These are phyloP conservation scores for Stipa capillata DNA, from an alignment of 176 grass and related monocot species.

Conservation along the genomic window DNA sequence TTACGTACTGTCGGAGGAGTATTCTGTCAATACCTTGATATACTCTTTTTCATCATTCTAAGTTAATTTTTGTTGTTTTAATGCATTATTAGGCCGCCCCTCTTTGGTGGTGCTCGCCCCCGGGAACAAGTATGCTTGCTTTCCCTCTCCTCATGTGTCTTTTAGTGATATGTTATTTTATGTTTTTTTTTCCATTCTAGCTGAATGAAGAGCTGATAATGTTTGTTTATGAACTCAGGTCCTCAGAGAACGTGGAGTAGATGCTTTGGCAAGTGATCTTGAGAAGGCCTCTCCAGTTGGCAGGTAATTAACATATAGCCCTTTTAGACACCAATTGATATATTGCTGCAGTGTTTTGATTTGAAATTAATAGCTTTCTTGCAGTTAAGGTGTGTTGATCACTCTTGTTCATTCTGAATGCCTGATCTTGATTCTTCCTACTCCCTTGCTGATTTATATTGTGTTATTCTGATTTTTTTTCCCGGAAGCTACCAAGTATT, in stretches of 20 bases:
- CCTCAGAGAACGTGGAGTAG: slow-evolving; percentile 89
- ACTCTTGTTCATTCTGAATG: slow-evolving; percentile 1
- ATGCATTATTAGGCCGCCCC: slow-evolving; percentile 46
- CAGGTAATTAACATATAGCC: slow-evolving; percentile 38
- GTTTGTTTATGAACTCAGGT: slow-evolving; percentile 44
- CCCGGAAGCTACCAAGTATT: neutral
- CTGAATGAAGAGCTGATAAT: neutral
- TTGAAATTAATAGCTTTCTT: neutral
- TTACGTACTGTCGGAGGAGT: neutral
- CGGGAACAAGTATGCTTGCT: slow-evolving; percentile 64
- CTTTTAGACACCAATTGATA: neutral
- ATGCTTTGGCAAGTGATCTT: slow-evolving; percentile 49
- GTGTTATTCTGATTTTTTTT: neutral
- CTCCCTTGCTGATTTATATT: neutral
- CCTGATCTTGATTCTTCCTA: neutral
- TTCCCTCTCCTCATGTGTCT: neutral
- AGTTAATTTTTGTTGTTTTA: slow-evolving; percentile 22
- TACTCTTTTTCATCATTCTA: neutral
- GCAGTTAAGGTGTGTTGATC: neutral
- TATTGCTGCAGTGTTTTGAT: neutral
- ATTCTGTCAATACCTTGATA: neutral
- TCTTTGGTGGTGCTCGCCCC: slow-evolving; percentile 90
- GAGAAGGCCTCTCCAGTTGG: slow-evolving; percentile 52
- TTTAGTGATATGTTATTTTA: neutral
- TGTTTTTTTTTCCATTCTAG: neutral